Conservation (phyloP, 257 asterid species). For the Solanum chmielewskii region DNA sequence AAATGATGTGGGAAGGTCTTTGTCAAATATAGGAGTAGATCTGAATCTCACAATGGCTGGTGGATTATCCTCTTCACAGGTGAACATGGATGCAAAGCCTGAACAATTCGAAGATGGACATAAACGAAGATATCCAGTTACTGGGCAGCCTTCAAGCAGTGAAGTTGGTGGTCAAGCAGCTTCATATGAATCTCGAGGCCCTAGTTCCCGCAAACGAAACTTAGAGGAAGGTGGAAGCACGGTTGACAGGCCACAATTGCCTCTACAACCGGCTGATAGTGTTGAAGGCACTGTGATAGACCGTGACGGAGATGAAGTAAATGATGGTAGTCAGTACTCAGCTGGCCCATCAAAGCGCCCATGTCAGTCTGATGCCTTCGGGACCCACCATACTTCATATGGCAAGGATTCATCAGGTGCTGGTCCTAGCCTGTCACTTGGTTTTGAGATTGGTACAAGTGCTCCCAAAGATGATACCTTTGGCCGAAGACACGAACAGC, state of each 20-base stretch:
- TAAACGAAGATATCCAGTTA: conserved; percentile 45
- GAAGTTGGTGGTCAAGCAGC: conserved; percentile 97
- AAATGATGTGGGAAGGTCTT: conserved; percentile 73
- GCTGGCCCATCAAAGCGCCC: conserved; percentile 88
- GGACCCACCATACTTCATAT: conserved; percentile 28
- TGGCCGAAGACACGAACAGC: conserved; percentile 47
- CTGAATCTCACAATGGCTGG: conserved; percentile 79
- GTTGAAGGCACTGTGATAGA: conserved; percentile 97
- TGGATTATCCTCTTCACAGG: conserved; percentile 63
- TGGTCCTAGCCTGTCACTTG: conserved; percentile 82
- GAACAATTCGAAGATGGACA: conserved; percentile 43
- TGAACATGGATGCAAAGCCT: conserved; percentile 35
- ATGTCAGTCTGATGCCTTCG: conserved; percentile 43
- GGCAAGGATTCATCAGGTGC: conserved; percentile 62
- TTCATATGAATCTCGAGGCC: conserved; percentile 93
- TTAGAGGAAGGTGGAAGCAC: conserved; percentile 99
- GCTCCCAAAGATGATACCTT: conserved; percentile 42
- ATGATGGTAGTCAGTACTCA: conserved; percentile 71
- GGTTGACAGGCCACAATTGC: conserved; percentile 67
- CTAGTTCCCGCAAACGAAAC: conserved; percentile 85
- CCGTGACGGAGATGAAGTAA: conserved; percentile 94
- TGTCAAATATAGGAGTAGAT: conserved; percentile 71
- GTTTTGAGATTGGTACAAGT: conserved; percentile 48
- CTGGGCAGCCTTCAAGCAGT: conserved; percentile 85
- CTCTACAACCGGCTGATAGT: conserved; percentile 77